phyloP scores from a whole-genome alignment of 441 rosid species.

The Syzygium syzygioides region DNA sequence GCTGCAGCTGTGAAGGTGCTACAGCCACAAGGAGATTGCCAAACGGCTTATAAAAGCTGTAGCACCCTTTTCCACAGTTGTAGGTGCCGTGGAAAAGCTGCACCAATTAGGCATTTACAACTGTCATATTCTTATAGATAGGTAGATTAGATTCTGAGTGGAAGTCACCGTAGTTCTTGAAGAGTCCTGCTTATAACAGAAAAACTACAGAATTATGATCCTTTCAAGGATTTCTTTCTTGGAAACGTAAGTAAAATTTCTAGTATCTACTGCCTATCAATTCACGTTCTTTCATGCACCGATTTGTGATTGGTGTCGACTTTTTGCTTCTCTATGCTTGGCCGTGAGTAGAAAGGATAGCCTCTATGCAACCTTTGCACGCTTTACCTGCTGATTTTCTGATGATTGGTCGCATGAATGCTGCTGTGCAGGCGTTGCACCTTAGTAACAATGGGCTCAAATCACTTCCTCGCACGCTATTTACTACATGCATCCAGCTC shows the following conservation, averaged over 20 bases:
- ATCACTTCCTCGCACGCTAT: conserved; percentile 46
- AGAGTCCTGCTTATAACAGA: not conserved
- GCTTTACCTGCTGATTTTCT: not conserved
- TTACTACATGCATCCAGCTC: conserved; percentile 59
- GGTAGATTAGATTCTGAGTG: not conserved
- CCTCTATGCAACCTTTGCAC: not conserved
- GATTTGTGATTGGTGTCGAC: not conserved
- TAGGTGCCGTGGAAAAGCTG: not conserved
- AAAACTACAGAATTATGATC: not conserved
- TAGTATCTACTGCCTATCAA: not conserved
- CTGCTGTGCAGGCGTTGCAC: conserved; percentile 43
- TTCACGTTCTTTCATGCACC: not conserved
- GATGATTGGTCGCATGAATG: not conserved
- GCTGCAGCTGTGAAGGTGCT: not conserved
- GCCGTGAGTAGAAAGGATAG: not conserved
- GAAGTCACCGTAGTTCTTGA: not conserved
- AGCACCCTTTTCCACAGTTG: not conserved
- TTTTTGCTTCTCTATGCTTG: not conserved
- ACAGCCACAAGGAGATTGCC: not conserved
- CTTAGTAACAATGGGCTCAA: conserved; percentile 65
- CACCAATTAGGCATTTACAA: not conserved
- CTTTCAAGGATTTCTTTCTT: not conserved
- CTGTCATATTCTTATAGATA: not conserved
- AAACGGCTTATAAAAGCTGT: not conserved
- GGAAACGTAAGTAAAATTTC: not conserved